These are phyloP conservation scores for Closterium sp. DNA, from an alignment of 139 green algal species.

Conservation along the genomic window DNA sequence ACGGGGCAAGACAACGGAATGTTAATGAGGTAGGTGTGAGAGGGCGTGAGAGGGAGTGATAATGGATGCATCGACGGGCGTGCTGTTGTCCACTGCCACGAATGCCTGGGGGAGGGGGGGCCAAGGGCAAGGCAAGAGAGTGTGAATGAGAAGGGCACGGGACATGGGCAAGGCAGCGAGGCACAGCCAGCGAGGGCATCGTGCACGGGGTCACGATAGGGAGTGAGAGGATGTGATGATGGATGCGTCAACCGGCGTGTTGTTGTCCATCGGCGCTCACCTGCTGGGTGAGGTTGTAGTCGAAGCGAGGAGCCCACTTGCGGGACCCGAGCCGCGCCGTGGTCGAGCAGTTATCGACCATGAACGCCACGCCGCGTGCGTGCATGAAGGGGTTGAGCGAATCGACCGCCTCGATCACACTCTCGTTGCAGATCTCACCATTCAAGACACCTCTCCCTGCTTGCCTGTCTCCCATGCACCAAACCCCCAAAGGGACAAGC, in stretches of 20 bases:
- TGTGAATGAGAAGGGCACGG: no score
- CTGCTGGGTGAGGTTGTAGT: conserved; percentile 84
- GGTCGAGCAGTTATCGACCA: conserved; percentile 99
- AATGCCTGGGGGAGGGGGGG: conserved; percentile 51
- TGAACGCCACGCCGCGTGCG: conserved; percentile 97
- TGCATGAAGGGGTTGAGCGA: conserved; percentile 99
- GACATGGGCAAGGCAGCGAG: no score
- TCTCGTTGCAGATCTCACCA: conserved; percentile 94
- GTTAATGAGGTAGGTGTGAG: background rate
- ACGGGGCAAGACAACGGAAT: background rate
- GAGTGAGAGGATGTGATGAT: background rate
- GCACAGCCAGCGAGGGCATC: no score
- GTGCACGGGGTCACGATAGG: no score
- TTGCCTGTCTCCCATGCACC: background rate
- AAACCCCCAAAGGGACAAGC: background rate
- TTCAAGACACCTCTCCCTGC: no score
- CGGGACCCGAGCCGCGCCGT: conserved; percentile 92
- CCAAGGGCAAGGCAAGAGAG: no score
- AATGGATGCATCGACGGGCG: conserved; percentile 42
- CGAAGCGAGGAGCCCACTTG: conserved; percentile 98
- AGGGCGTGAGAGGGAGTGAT: conserved; percentile 53
- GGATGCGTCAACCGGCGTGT: conserved; percentile 37
- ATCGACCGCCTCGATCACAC: conserved; percentile 96
- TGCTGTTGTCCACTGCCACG: conserved; percentile 54
- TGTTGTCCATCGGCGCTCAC: conserved; percentile 50